A percentile compares a stretch with the other conserved stretches of the same genome.
phyloP scores from a whole-genome alignment of 306 rosid species.

The Abrus pulchellus region DNA sequence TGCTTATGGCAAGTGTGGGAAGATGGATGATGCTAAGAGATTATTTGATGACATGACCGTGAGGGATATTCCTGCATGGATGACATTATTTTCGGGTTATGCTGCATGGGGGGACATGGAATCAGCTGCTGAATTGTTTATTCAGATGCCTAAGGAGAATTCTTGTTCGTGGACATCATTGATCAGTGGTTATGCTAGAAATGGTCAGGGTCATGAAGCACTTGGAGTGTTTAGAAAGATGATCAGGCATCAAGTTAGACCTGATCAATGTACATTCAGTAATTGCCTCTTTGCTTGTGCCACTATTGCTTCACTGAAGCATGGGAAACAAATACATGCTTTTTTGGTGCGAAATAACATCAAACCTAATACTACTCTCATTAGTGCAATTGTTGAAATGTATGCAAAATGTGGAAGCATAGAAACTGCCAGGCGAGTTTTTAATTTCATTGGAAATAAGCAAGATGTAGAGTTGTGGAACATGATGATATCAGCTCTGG shows the following conservation, averaged over 20 bases:
- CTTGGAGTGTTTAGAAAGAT: slow-evolving; percentile 70
- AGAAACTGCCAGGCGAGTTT: slow-evolving; percentile 62
- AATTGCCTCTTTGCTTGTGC: slow-evolving; percentile 87
- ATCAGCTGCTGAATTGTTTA: slow-evolving; percentile 66
- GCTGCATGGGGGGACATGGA: slow-evolving; percentile 73
- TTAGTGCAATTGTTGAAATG: slow-evolving; percentile 83
- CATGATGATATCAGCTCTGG: slow-evolving; percentile 75
- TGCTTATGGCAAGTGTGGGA: slow-evolving; percentile 80
- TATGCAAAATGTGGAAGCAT: slow-evolving; percentile 81
- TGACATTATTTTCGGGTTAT: slow-evolving; percentile 78
- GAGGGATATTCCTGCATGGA: slow-evolving; percentile 82
- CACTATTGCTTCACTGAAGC: slow-evolving; percentile 65
- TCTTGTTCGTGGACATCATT: slow-evolving; percentile 82
- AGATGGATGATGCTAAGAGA: slow-evolving; percentile 69
- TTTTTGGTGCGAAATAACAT: slow-evolving; percentile 66
- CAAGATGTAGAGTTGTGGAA: slow-evolving; percentile 82
- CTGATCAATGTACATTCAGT: slow-evolving; percentile 87
- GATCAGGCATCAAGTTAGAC: slow-evolving; percentile 61
- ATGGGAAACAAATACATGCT: slow-evolving; percentile 77
- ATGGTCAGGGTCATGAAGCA: slow-evolving; percentile 75
- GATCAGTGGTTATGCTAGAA: slow-evolving; percentile 76
- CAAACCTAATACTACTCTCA: slow-evolving; percentile 71
- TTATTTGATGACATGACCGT: slow-evolving; percentile 68
- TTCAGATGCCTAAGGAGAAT: slow-evolving; percentile 76
- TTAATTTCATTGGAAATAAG: slow-evolving; percentile 59